A percentile compares a stretch with the other conserved stretches of the same genome.
phyloP scores from a whole-genome alignment of 1,284 basidiomycete species.

The Microbotryum violaceum region DNA sequence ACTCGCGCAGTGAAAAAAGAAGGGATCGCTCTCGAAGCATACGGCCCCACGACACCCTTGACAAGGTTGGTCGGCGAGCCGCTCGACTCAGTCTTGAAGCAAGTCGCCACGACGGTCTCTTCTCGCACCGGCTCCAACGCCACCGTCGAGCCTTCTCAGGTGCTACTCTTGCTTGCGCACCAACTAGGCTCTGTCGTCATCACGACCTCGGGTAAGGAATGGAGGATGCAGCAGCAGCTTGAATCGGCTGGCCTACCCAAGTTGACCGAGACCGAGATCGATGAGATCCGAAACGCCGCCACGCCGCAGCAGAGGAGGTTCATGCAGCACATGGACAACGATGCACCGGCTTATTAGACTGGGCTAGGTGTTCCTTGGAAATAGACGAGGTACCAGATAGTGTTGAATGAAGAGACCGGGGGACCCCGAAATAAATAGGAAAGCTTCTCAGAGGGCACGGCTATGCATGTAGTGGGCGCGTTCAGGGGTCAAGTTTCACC shows the following conservation, averaged over 20 bases:
- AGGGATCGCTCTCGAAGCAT: slow-evolving; percentile 53
- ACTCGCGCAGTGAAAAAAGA: slow-evolving; percentile 42
- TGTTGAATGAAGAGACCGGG: too few relatives aligned
- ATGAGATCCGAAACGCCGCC: slow-evolving; percentile 5
- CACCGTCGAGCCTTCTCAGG: slow-evolving; percentile 23
- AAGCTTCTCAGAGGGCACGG: too few relatives aligned
- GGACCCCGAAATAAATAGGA: too few relatives aligned
- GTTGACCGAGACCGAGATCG: slow-evolving; percentile 21
- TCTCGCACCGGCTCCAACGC: slow-evolving; percentile 1
- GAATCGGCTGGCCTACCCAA: slow-evolving; percentile 15
- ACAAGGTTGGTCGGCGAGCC: slow-evolving; percentile 11
- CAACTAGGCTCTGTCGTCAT: slow-evolving; percentile 27
- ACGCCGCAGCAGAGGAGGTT: slow-evolving; percentile 17
- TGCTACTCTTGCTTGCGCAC: slow-evolving; percentile 21
- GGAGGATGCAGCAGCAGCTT: slow-evolving; percentile 30
- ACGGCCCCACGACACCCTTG: slow-evolving; percentile 24
- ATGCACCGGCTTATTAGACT: slow-evolving; percentile 13
- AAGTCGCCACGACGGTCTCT: slow-evolving; percentile 10
- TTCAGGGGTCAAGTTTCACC: too few relatives aligned
- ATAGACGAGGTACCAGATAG: too few relatives aligned
- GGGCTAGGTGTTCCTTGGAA: too few relatives aligned
- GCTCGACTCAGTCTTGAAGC: slow-evolving; percentile 13
- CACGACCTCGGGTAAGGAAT: slow-evolving; percentile 29
- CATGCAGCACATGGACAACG: slow-evolving; percentile 26
- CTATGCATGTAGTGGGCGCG: too few relatives aligned